Evolutionary conservation across 2,329 filamentous ascomycete genomes (phyloP), one percentile per base, ranked within the genome.

Genomic region (Talaromyces sp.): DNA sequence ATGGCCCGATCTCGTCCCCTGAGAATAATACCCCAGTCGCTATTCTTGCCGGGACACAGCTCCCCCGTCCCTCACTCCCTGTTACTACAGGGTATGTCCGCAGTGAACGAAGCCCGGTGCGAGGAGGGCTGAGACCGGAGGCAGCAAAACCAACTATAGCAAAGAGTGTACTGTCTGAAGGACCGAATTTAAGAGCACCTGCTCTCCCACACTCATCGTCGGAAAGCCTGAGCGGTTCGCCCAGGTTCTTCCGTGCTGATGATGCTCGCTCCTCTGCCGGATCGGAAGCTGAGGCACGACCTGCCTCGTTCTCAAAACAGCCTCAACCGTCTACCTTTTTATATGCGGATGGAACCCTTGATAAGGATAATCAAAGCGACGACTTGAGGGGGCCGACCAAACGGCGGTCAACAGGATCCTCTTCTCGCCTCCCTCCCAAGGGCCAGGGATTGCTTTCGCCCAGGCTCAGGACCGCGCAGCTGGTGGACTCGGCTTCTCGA

Each of bases 201-300:
- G 72, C 73, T 61, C 74, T 67, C 36, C 72, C 68, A 22, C 72
- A 65, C 58, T 76, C 72, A 4, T 75, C 70, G 57, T 73, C 66
- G 60, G 77, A 72, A 55, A 69, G 71, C 49, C 64, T 72, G 6
- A 65, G 72, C 17, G 72, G 69, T 4, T 69, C 74, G 22, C 77
- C 88, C 58, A 93, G 92, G 78, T 98, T 98, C 82, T 97, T 99
- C 74, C 93, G 96, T 73, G 95, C 93, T 30, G 91, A 88, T 72
- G 91, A 96, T 67, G 89, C 84, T 44, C 88, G 84, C 67, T 75
- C 80, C 25, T 66, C 77, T 30, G 76, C 77, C 33, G 78, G 77
- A n/a, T 71, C 72, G 28, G 73, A 77, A 27, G 53, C 65, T 28
- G 73, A 75, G 36, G 58, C 63, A 61, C 70, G 71, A 44, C 66